Conservation (phyloP, 306 rosid genomes). For the Medicago arabica region DNA sequence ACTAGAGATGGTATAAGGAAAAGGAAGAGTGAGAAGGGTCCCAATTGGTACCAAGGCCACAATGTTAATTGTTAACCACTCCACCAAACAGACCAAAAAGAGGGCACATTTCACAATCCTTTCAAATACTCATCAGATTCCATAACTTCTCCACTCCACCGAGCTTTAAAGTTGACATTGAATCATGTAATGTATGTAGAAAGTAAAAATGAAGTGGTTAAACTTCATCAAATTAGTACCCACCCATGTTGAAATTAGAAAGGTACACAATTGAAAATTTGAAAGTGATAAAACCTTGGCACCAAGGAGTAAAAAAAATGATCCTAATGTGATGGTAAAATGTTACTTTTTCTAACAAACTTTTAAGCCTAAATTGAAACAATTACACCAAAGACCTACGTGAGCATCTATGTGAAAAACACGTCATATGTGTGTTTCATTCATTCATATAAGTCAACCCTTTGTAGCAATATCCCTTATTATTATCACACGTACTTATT, state of each 20-base stretch:
- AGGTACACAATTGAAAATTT: too few relatives aligned
- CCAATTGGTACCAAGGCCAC: background rate
- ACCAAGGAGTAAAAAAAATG: too few relatives aligned
- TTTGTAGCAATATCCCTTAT: conserved; percentile 20
- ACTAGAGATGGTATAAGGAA: background rate
- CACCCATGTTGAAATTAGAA: conserved; percentile 52
- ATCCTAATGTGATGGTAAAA: too few relatives aligned
- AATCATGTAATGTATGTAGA: background rate
- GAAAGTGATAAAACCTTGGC: too few relatives aligned
- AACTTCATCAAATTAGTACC: conserved; percentile 51
- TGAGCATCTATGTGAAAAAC: conserved; percentile 47
- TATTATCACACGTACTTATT: conserved; percentile 31
- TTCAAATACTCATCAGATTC: conserved; percentile 41
- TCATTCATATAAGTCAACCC: conserved; percentile 53
- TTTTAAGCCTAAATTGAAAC: too few relatives aligned
- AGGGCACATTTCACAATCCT: conserved; percentile 37
- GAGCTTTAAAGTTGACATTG: conserved; percentile 22
- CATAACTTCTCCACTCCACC: conserved; percentile 33
- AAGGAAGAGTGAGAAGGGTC: conserved; percentile 25
- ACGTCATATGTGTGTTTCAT: conserved; percentile 17
- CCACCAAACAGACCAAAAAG: conserved; percentile 38
- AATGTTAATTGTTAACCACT: conserved; percentile 38
- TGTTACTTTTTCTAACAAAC: too few relatives aligned
- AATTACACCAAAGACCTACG: conserved; percentile 47
- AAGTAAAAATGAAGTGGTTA: conserved; percentile 34